phyloP scores from a whole-genome alignment of 1,284 basidiomycete genomes.

The Apiotrichum porosum region DNA sequence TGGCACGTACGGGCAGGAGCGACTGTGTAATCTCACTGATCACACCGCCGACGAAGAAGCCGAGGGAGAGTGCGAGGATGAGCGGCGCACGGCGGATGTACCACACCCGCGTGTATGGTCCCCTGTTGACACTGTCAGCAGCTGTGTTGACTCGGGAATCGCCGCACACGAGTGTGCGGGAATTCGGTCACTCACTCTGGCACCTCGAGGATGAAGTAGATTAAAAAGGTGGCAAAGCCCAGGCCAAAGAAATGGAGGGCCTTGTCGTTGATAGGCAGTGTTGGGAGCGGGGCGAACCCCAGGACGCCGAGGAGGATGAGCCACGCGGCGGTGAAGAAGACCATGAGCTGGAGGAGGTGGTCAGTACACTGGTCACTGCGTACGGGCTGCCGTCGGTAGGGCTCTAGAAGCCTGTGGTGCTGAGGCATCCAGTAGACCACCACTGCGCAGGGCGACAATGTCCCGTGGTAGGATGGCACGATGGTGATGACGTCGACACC shows the following conservation, averaged over 20 bases:
- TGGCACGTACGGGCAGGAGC: constrained; percentile 40
- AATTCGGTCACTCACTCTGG: constrained; percentile 37
- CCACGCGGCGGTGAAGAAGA: constrained; percentile 45
- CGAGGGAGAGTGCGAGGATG: constrained; percentile 33
- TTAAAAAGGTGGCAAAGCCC: constrained; percentile 45
- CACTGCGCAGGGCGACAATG: too few species aligned
- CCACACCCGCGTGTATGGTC: constrained; percentile 41
- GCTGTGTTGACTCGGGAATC: background rate
- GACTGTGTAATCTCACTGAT: constrained; percentile 44
- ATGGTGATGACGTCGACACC: too few species aligned
- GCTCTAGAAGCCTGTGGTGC: too few species aligned
- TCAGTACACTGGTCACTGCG: too few species aligned
- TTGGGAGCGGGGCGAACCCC: constrained; percentile 43
- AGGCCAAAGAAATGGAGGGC: constrained; percentile 48
- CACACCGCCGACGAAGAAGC: constrained; percentile 44
- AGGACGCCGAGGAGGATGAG: constrained; percentile 41
- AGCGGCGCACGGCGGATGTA: constrained; percentile 46
- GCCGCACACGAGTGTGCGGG: too few species aligned
- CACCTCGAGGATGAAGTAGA: constrained; percentile 47
- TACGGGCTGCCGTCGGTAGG: background rate
- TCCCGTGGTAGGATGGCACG: too few species aligned
- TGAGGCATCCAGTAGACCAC: too few species aligned
- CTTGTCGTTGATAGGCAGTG: constrained; percentile 46
- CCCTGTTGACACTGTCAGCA: too few species aligned
- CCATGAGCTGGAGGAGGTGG: constrained; percentile 29